Evolutionary conservation across 768 basidiomycete species (phyloP), one percentile per base, ranked within the genome.

Genomic region (Hysterangium stoloniferum): DNA sequence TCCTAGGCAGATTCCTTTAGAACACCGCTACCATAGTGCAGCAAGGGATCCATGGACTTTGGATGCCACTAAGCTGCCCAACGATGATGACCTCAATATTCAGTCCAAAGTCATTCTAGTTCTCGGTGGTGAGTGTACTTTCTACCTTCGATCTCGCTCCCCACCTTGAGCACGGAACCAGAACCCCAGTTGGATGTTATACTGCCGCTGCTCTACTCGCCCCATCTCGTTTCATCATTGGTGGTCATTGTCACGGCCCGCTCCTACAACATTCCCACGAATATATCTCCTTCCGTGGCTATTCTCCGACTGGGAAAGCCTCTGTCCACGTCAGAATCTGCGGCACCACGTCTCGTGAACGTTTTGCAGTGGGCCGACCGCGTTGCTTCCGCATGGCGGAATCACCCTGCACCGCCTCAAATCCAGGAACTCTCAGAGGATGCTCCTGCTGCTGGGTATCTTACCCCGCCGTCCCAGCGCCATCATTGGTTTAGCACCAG

Each of bases 281-380:
- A 56, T 11, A 52, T 61, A 3, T 61, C 60, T 4, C 65, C 70
- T 0, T 56, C 65, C 4, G 59, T 71, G 9, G 66, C 66, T 49
- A 54, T 68, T 33, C 59, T 70, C n/a, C 64, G 59, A 6, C 61
- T 71, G 7, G 55, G 56, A 1, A 45, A 58, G 6, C 69, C 70
- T 1, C 54, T 72, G 2, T 62, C 60, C 7, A 54, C 65, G 28
- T 48, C 46, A 7, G 66, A 68, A 48, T 60, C 61, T 27, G 57
- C 57, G 11, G 65, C 66, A 17, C 64, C 69, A 3, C 68, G 67
- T 20, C 59, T 71, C 40, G 67, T 66, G 7, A 61, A 62, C 35
- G 57, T 65, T 1, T 57, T 72, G 9, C 68, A 67, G n/a, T 70
- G 69, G 66, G 71, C 69, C 1, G 68, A 70, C 52, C 68, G 65